A percentile compares a stretch with the other conserved stretches of the same genome.
phyloP scores from a whole-genome alignment of 768 basidiomycete species.

The Hirschioporus abietinus region DNA sequence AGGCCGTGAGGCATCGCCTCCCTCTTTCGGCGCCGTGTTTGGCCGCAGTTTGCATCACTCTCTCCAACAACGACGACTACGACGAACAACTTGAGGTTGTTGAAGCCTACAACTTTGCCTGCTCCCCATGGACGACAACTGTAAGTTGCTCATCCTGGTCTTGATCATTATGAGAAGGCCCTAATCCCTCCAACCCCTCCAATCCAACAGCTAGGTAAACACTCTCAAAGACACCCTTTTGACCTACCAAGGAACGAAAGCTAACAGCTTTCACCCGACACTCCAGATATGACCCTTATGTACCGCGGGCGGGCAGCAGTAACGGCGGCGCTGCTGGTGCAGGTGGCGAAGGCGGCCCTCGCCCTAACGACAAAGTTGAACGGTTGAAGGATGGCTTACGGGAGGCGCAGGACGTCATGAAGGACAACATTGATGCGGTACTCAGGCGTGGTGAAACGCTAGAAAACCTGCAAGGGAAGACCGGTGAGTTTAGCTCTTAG shows the following conservation, averaged over 20 bases:
- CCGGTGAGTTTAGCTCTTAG: constrained; percentile 46
- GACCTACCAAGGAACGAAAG: background rate
- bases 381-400: constrained; percentile 20
- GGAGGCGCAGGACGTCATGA: constrained; percentile 99
- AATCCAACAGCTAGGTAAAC: background rate
- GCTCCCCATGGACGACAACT: background rate
- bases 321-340: background rate
- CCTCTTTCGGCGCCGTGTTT: background rate
- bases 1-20: background rate
- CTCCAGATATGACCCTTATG: constrained; percentile 82
- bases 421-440: constrained; percentile 95
- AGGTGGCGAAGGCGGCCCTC: background rate
- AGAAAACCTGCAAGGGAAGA: constrained; percentile 96
- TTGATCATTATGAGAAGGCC: background rate
- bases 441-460: constrained; percentile 93
- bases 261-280: background rate
- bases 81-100: background rate
- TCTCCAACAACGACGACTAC: background rate
- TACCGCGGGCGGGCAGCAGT: constrained; percentile 67
- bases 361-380: background rate
- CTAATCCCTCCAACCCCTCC: background rate
- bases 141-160: background rate
- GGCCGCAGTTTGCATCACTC: background rate
- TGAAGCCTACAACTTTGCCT: background rate
- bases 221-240: background rate